These are phyloP conservation scores for Penicillium crustosum DNA, from an alignment of 2,329 filamentous ascomycete genomes.

Conservation along the genomic window DNA sequence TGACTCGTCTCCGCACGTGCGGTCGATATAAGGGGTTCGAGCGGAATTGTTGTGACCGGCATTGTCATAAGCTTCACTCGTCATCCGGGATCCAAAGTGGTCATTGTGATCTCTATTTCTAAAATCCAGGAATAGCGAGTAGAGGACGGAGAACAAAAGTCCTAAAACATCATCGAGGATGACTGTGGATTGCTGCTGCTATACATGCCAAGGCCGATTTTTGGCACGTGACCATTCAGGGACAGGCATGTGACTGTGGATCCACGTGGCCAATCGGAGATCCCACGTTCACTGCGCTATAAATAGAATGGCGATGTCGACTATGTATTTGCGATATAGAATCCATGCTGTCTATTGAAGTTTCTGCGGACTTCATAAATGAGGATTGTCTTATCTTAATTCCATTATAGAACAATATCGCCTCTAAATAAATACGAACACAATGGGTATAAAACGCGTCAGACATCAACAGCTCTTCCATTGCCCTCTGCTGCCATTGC, in stretches of 20 bases:
- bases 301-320: neutral
- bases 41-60: conserved; percentile 9
- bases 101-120: neutral
- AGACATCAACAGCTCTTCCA: neutral
- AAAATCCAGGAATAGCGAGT: neutral
- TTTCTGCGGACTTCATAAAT: neutral
- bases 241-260: neutral
- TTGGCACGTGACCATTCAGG: neutral
- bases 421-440: neutral
- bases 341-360: neutral
- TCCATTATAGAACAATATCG: neutral
- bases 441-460: neutral
- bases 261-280: neutral
- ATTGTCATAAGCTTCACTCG: conserved; percentile 1
- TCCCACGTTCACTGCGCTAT: neutral
- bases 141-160: neutral
- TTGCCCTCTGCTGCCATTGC: conserved; percentile 2
- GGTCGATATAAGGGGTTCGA: conserved; percentile 6
- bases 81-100: conserved; percentile 1
- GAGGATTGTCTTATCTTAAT: neutral
- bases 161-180: neutral
- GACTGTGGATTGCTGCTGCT: neutral
- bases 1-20: conserved; percentile 11
- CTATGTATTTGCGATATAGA: no score
- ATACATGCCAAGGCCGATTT: neutral